Evolutionary conservation across 345 rosid genomes (phyloP), one percentile per base, ranked within the genome.

Genomic region (Sonneratia caseolaris): DNA sequence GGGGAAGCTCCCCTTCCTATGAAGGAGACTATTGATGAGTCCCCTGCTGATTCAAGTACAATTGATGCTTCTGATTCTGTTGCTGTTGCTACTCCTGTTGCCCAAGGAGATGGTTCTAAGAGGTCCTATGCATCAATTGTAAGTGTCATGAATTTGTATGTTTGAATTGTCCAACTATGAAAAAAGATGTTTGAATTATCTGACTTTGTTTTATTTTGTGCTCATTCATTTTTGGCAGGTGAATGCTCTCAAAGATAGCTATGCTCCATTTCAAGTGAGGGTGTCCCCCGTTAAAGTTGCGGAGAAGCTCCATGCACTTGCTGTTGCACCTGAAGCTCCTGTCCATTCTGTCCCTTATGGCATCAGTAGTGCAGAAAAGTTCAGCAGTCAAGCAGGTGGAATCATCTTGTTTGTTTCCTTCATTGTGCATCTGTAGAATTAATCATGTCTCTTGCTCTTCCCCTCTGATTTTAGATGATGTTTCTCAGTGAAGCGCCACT

Each of bases 71-170:
- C 3, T 32, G 10, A 24, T 11, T 68, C 75, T 8, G 76, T 62
- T 35, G 43, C 76, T 66, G 73, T 78, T 48, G 65, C 55, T 72
- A 35, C 77, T 77, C 68, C 84, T 66, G 70, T 37, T 37, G 68
- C 42, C 40, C 80, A 67, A 78, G 83, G 78, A 37, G 84, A 83
- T 75, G 74, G 82, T 71, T 79, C 82, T 10, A 88, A 82, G 76
- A 86, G 78, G 79, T 82, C 93, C 3, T 88, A 72, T 83, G 88
- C 87, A 77, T 81, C 91, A 78, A 72, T 88, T 37, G 93, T 88
- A 74, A 80, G 93, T n/a, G 13, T 57, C 64, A 22, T 57, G 64
- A 57, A 57, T 64, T 62, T 72, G 18, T 2, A 42, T 27, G 2
- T 19, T 32, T 36, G 1, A 16, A 56, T 37, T 37, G 5, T 70